phyloP scores from a whole-genome alignment of 1,284 basidiomycete species.

The Boletellus sp. region DNA sequence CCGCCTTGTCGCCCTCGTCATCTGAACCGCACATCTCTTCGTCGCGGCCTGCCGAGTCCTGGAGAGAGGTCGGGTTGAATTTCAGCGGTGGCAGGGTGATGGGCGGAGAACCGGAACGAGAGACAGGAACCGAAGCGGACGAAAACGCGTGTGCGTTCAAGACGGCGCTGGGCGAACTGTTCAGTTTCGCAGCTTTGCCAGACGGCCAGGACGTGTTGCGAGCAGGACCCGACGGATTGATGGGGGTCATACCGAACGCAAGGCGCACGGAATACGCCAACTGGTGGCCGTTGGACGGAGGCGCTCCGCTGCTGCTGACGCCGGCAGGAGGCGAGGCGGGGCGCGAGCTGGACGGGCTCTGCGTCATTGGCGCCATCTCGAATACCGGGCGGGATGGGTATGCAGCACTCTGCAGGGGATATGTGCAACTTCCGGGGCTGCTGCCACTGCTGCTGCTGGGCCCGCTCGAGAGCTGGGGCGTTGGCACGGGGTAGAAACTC shows the following conservation, averaged over 20 bases:
- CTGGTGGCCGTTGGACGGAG: conserved; percentile 47
- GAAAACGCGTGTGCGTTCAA: conserved; percentile 13
- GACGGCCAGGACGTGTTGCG: conserved; percentile 39
- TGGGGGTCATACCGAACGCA: conserved; percentile 89
- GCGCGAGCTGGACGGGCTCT: conserved; percentile 32
- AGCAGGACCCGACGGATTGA: conserved; percentile 44
- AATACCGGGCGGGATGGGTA: conserved; percentile 22
- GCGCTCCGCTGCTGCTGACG: conserved; percentile 5
- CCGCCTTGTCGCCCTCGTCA: conserved; percentile 18
- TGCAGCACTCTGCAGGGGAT: conserved; percentile 26
- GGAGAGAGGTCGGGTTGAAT: conserved; percentile 34
- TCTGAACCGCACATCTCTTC: conserved; percentile 19
- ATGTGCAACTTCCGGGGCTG: conserved; percentile 45
- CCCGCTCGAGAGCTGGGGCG: conserved; percentile 59
- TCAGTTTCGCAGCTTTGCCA: conserved; percentile 24
- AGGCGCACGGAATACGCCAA: conserved; percentile 76
- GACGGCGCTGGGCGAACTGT: conserved; percentile 10
- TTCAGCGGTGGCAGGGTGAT: conserved; percentile 68
- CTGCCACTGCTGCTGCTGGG: conserved; percentile 56
- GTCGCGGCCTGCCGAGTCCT: conserved; percentile 10
- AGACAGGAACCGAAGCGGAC: conserved; percentile 45
- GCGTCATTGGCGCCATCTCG: conserved; percentile 23
- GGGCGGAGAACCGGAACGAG: conserved; percentile 60
- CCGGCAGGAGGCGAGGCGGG: conserved; percentile 34
- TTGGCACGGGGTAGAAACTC: conserved; percentile 40